Evolutionary conservation across 192 early-diverging fungal species (phyloP), one percentile per base, ranked within the genome.

Genomic region (Coemansia sp.): DNA sequence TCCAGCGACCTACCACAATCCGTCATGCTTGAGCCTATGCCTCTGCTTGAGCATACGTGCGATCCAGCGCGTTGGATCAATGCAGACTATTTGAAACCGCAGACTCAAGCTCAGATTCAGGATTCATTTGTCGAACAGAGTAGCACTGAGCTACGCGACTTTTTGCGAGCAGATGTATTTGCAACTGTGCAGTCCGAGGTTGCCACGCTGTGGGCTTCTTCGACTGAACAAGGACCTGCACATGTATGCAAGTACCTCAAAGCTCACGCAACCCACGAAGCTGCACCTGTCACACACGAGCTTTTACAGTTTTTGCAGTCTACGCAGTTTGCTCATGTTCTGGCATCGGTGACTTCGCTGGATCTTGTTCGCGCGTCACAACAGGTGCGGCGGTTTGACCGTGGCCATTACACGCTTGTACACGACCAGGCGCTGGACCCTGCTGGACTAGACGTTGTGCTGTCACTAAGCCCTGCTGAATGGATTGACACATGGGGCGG

Each of bases 351-450:
- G 25, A 74, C 80, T 1, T 65, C 65, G 22, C 60, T 82, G 7
- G 69, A 71, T 2, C 23, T 63, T 19, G 32, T 43, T 1, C 15
- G 6, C 4, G 66, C 27, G 12, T 69, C 67, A 2, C 66, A 65
- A 51, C 68, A 82, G 52, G 32, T 73, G 39, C 71, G 87, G 25
- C 71, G 69, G 67, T 86, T 88, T 54, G 72, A 78, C 50, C 63
- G 73, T 17, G 83, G 85, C 2, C 71, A 86, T 29, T 88, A 88
- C 60, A 88, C 86, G 15, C 51, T 88, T 11, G 55, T 86, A n/a
- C 79, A 87, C 55, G 87, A 88, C 53, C 81, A 84, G 55, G 84
- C 72, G 2, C 47, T 74, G 32, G 87, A 88, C 27, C 75, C 69
- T 14, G 59, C 58, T 10, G 87, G 87, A 2, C 43, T 86, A 8